Conservation (phyloP, 495 filamentous ascomycete genomes). For the Neohortaea acidophila region DNA sequence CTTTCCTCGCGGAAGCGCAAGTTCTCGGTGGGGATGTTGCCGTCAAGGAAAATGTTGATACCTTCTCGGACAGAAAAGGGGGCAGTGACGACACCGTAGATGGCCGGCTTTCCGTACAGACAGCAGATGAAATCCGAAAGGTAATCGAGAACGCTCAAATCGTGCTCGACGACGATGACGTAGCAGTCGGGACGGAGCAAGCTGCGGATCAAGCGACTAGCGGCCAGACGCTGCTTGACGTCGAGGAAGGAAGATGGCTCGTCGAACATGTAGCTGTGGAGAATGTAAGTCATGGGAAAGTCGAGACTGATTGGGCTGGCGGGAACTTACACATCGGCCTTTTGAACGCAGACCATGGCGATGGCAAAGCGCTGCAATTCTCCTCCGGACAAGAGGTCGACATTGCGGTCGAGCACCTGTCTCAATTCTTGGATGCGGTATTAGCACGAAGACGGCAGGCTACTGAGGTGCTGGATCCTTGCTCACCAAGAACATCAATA, state of each 20-base stretch:
- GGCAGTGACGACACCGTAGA: slow-evolving; percentile 96
- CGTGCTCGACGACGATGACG: slow-evolving; percentile 97
- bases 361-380: slow-evolving; percentile 97
- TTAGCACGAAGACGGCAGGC: neutral
- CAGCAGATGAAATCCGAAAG: slow-evolving; percentile 97
- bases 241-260: slow-evolving; percentile 97
- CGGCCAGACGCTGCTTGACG: slow-evolving; percentile 92
- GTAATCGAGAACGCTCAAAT: slow-evolving; percentile 94
- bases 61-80: slow-evolving; percentile 94
- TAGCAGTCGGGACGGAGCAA: slow-evolving; percentile 80
- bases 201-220: slow-evolving; percentile 79
- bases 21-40: slow-evolving; percentile 95
- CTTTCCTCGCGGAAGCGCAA: slow-evolving; percentile 95
- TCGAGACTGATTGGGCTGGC: slow-evolving; percentile 2
- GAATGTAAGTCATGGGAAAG: slow-evolving; percentile 3
- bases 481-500: slow-evolving; percentile 61
- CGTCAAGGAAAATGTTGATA: slow-evolving; percentile 99
- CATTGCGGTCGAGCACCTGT: slow-evolving; percentile 76
- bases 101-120: slow-evolving; percentile 84
- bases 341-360: slow-evolving; percentile 83
- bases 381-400: slow-evolving; percentile 81
- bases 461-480: slow-evolving; percentile 5
- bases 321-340: slow-evolving; percentile 70
- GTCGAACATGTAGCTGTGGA: slow-evolving; percentile 89
- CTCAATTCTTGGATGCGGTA: slow-evolving; percentile 50